These are phyloP conservation scores for Tardiomyces depauwii DNA, from an alignment of 1,139 yeast species.

Conservation along the genomic window DNA sequence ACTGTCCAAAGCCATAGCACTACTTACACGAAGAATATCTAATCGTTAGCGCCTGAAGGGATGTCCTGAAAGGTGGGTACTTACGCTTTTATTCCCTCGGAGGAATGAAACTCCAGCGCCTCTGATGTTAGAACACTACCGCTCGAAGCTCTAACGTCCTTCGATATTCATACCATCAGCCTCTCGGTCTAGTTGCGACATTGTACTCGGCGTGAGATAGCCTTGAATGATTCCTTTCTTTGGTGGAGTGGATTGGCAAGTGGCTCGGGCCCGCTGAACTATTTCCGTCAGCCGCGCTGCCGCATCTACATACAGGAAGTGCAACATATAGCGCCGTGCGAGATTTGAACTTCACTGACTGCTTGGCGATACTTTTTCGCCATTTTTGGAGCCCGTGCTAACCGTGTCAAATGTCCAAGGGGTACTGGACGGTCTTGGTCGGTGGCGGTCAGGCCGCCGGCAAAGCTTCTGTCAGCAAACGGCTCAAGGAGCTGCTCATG, in stretches of 20 bases:
- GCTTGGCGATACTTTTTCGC: not conserved
- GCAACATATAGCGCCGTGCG: too few species aligned
- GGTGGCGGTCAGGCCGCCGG: conserved; percentile 78
- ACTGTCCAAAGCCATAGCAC: too few species aligned
- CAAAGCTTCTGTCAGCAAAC: conserved; percentile 27
- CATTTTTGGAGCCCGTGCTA: not conserved
- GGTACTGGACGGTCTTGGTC: conserved; percentile 36
- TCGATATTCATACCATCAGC: conserved; percentile 29
- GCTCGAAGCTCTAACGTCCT: not conserved
- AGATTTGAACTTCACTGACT: too few species aligned
- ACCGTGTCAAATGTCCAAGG: not conserved
- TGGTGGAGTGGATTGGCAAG: too few species aligned
- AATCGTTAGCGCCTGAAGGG: conserved; percentile 1
- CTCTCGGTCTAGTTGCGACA: conserved; percentile 38
- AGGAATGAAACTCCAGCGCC: conserved; percentile 48
- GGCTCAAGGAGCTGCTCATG: conserved; percentile 12
- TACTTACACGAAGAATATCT: conserved; percentile 11
- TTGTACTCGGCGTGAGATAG: too few species aligned
- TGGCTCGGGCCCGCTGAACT: too few species aligned
- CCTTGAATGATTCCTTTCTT: too few species aligned
- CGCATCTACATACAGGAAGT: too few species aligned
- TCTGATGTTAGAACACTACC: conserved; percentile 4
- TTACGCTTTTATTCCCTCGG: conserved; percentile 43
- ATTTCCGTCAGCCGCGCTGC: too few species aligned
- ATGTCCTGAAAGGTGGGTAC: too few species aligned